Base-by-base conservation (phyloP, 129 eudicot species). In the Escallonia rubra region DNA sequence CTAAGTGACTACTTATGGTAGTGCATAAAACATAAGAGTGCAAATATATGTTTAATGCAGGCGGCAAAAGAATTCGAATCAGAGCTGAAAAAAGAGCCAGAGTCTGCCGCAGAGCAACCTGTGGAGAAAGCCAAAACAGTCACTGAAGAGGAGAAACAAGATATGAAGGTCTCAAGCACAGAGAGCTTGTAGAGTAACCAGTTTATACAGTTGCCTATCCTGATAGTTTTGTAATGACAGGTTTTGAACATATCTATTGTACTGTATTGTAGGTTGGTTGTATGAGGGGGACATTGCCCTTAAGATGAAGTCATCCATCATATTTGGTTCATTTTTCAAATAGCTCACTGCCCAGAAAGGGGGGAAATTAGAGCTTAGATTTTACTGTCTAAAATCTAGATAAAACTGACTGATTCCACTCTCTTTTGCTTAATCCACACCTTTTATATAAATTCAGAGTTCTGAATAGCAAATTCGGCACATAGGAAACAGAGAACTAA, bases 1-100 rank as follows among this genome's bases (percentile, higher is more conserved):
- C 34, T 23, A 23, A 23, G 34, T 23, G 1, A 23, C 34, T 23
- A 23, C 34, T 23, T 23, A 23, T 23, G 34, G 1, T 1, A 23
- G 34, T 23, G 34, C 1, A 1, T 23, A 23, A 23, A 23, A 0
- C 34, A 23, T 23, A 23, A 23, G 34, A 23, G 43, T 47, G 48
- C 11, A 0, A 15, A 15, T 23, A 23, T 23, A 23, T 23, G 34
- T 23, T n/a, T 55, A 12, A 5, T 66, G 68, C 75, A 85, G 90
- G 90, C 90, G 5, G 90, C 86, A 57, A 85, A 85, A 70, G 86
- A 85, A 56, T 81, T 85, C 43, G 86, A 85, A 50, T 41, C 83
- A 1, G 90, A 85, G 70, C 74, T 85, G 51, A 85, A 78, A 73
- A 85, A 85, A 59, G 90, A 85, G 16, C 72, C 79, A 0, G 86